Evolutionary conservation across 2,329 filamentous ascomycete species (phyloP).

Genomic region (Alternaria sp.): DNA sequence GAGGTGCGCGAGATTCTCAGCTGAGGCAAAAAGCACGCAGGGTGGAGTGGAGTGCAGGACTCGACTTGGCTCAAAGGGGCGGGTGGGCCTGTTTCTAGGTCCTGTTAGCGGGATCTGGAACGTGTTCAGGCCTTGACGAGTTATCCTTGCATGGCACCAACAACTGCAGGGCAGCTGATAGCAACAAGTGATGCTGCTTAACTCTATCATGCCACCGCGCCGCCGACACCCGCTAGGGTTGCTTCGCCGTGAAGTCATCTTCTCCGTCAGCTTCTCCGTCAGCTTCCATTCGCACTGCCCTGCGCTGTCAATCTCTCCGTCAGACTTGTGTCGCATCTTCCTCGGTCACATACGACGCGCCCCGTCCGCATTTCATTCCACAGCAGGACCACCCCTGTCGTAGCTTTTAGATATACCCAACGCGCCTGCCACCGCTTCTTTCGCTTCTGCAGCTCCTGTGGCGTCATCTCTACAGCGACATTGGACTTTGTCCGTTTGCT

Average conservation of each 20-base stretch:
- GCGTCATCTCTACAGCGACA: neutral
- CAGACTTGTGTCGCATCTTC: slow-evolving; percentile 4
- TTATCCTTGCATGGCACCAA: slow-evolving; percentile 8
- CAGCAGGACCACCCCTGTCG: slow-evolving; percentile 11
- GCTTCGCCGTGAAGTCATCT: neutral
- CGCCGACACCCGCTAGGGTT: neutral
- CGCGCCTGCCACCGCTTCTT: neutral
- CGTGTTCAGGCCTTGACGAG: slow-evolving; percentile 10
- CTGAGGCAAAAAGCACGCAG: neutral
- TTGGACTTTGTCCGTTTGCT: slow-evolving; percentile 8
- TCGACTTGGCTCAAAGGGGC: neutral
- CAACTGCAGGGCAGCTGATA: slow-evolving; percentile 13
- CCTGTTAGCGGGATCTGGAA: slow-evolving; percentile 19
- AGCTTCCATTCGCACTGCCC: neutral
- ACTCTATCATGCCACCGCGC: slow-evolving; percentile 5
- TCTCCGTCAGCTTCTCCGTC: neutral
- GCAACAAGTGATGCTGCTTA: slow-evolving; percentile 4
- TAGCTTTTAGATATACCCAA: slow-evolving; percentile 2
- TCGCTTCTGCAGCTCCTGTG: neutral
- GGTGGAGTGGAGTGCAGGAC: neutral
- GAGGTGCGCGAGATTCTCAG: neutral
- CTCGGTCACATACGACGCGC: slow-evolving; percentile 12
- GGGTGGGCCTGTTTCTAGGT: neutral
- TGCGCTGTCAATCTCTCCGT: neutral
- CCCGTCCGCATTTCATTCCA: slow-evolving; percentile 16